Evolutionary conservation across 345 rosid species (phyloP).

Genomic region (Populus simonii): DNA sequence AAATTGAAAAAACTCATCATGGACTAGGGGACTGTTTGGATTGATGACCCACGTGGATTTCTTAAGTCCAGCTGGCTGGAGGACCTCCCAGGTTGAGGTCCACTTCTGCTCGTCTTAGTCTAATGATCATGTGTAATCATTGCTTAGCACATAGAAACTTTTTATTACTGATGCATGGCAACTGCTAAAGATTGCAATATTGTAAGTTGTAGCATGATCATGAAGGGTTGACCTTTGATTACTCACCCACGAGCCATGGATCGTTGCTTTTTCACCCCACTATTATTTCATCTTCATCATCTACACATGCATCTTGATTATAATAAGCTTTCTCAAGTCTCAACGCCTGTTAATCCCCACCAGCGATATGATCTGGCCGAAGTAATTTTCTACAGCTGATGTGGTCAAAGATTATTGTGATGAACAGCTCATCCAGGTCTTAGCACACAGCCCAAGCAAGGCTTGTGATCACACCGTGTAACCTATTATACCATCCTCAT

Average conservation of each 20-base stretch:
- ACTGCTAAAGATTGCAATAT: not conserved
- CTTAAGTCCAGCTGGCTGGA: conserved; percentile 33
- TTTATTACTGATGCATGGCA: conserved; percentile 9
- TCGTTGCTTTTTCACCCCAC: not conserved
- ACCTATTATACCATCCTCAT: too few species aligned
- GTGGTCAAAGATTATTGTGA: too few species aligned
- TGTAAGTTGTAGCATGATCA: not conserved
- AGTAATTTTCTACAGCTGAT: too few species aligned
- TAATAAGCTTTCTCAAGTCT: not conserved
- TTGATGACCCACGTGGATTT: conserved; percentile 22
- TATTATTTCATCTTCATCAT: not conserved
- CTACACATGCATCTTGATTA: not conserved
- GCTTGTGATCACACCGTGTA: too few species aligned
- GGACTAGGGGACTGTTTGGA: not conserved
- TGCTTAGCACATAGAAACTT: conserved; percentile 6
- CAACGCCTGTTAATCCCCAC: too few species aligned
- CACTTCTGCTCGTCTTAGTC: conserved; percentile 17
- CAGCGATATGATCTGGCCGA: too few species aligned
- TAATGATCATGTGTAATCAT: conserved; percentile 31
- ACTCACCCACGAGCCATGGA: not conserved
- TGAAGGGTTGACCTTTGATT: conserved; percentile 16
- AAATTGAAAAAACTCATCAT: conserved; percentile 16
- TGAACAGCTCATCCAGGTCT: too few species aligned
- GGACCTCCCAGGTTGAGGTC: conserved; percentile 22
- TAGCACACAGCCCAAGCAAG: too few species aligned